These are phyloP conservation scores for Mortierella sp. DNA, from an alignment of 371 early-diverging fungal genomes.

Conservation along the genomic window DNA sequence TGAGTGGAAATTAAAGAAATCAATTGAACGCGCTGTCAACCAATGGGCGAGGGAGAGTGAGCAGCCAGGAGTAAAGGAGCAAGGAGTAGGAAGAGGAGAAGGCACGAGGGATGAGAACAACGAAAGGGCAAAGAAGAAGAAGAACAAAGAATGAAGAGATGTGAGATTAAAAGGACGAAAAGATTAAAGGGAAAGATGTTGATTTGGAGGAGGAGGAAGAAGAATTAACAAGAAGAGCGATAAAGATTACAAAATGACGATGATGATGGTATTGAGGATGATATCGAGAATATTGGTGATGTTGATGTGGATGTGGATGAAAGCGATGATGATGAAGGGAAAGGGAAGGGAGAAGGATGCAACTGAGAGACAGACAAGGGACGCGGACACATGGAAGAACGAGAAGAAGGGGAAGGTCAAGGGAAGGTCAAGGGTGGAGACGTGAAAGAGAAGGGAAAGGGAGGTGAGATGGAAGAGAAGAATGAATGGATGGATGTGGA, in stretches of 20 bases:
- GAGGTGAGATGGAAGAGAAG: not conserved
- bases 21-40: not conserved
- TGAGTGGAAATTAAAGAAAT: not conserved
- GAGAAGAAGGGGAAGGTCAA: not conserved
- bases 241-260: not conserved
- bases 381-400: no score
- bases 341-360: not conserved
- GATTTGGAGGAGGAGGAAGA: not conserved
- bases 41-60: no score
- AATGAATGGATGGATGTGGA: slow-evolving; percentile 8
- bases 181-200: not conserved
- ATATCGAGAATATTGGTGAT: not conserved
- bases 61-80: not conserved
- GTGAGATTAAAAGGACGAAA: not conserved
- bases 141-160: not conserved
- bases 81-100: not conserved
- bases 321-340: not conserved
- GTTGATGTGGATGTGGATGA: not conserved
- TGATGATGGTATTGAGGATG: not conserved
- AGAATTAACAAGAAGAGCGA: not conserved
- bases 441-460: not conserved
- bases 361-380: no score
- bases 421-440: not conserved
- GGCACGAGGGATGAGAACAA: not conserved
- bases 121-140: not conserved